A percentile compares a stretch with the other conserved stretches of the same genome.
These are phyloP conservation scores for Bacterosira constricta DNA, from an alignment of 108 stramenopile genomes.

Conservation along the genomic window DNA sequence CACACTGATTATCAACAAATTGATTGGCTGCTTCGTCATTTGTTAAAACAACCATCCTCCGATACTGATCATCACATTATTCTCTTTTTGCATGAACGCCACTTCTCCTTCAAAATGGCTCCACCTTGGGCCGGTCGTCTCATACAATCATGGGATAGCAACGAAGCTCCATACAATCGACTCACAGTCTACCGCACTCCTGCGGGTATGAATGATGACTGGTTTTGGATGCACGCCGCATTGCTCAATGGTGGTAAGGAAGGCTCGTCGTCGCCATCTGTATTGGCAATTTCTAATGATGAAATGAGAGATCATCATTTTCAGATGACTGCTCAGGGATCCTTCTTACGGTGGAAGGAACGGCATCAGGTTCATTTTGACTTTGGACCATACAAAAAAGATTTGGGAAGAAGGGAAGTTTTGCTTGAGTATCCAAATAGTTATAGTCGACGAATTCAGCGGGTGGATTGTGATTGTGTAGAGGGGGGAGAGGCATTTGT, in stretches of 20 bases:
- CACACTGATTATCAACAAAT: slow-evolving; percentile 95
- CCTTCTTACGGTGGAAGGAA: slow-evolving; percentile 97
- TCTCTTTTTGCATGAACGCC: slow-evolving; percentile 84
- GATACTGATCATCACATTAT: slow-evolving; percentile 27
- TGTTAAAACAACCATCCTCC: slow-evolving; percentile 37
- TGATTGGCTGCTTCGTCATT: slow-evolving; percentile 80
- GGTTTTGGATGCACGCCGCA: slow-evolving; percentile 98
- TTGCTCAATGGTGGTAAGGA: slow-evolving; percentile 48
- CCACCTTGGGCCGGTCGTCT: slow-evolving; percentile 57
- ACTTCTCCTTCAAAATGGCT: slow-evolving; percentile 63
- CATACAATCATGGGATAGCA: slow-evolving; percentile 55
- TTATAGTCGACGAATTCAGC: slow-evolving; percentile 84
- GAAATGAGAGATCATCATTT: slow-evolving; percentile 99
- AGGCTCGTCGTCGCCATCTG: slow-evolving; percentile 39
- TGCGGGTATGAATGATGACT: slow-evolving; percentile 95
- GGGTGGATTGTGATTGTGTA: slow-evolving; percentile 25
- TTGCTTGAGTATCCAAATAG: slow-evolving; percentile 63
- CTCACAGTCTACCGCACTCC: slow-evolving; percentile 72
- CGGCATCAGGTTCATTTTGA: slow-evolving; percentile 88
- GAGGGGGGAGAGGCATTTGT: slow-evolving; percentile 58
- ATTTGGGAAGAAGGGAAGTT: slow-evolving; percentile 23
- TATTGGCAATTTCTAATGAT: slow-evolving; percentile 94
- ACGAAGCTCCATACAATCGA: slow-evolving; percentile 31
- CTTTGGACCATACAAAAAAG: slow-evolving; percentile 59
- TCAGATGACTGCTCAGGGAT: slow-evolving; percentile 88